phyloP scores from a whole-genome alignment of 2,329 filamentous ascomycete genomes.

The Laburnicola sp. region DNA sequence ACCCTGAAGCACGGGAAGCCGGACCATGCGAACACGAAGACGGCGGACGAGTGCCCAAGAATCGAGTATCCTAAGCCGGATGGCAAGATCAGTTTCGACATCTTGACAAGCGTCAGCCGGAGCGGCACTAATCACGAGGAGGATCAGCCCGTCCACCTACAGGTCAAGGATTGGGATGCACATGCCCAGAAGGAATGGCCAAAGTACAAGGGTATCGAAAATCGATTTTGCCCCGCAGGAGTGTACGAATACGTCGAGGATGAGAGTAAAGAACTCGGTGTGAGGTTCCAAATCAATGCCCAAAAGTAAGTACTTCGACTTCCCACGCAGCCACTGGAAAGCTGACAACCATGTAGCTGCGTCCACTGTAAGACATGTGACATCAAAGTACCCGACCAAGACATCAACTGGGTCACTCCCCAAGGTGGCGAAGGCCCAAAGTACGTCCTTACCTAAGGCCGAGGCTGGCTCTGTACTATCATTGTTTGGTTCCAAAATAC shows the following conservation, averaged over 20 bases:
- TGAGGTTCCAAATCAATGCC: constrained; percentile 95
- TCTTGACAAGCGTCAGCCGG: constrained; percentile 89
- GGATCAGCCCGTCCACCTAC: constrained; percentile 94
- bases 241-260: constrained; percentile 99
- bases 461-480: neutral
- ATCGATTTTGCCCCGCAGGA: constrained; percentile 93
- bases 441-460: constrained; percentile 60
- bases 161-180: constrained; percentile 92
- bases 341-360: constrained; percentile 64
- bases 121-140: constrained; percentile 99
- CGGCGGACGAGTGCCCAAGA: constrained; percentile 76
- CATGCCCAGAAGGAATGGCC: constrained; percentile 85
- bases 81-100: constrained; percentile 92
- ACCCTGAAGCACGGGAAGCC: constrained; percentile 81
- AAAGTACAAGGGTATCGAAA: constrained; percentile 88
- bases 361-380: constrained; percentile 99
- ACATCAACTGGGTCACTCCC: constrained; percentile 90
- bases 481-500: constrained; percentile 6
- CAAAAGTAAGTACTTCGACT: constrained; percentile 69
- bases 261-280: constrained; percentile 78
- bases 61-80: constrained; percentile 98
- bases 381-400: constrained; percentile 95
- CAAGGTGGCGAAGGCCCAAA: constrained; percentile 81
- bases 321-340: neutral
- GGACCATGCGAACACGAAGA: constrained; percentile 78